Evolutionary conservation across 2,329 filamentous ascomycete species (phyloP), one percentile per base, ranked within the genome.

Genomic region (Fusarium lateritium): DNA sequence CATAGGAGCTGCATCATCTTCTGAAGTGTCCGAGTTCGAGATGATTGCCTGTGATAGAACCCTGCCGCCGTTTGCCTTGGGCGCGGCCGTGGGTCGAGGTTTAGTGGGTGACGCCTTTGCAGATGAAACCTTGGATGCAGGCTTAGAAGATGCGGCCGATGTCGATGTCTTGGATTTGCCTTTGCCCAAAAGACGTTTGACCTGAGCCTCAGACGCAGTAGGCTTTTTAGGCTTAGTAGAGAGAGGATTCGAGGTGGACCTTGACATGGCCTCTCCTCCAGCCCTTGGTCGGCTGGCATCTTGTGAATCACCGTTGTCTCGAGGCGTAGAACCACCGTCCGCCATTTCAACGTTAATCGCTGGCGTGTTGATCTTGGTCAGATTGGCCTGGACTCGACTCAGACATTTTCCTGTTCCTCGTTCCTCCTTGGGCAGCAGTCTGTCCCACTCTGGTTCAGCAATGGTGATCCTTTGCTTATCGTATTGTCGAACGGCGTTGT

Each of bases 391-490:
- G 10, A 91, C 78, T 70, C 86, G 88, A 78, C 89, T 91, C 34
- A 91, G 78, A 51, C 85, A 86, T 51, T 86, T 89, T 53, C 88
- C 88, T 65, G 80, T 80, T 53, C 86, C 87, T 51, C 89, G 82
- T 56, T 91, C 87, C 46, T 85, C 82, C 66, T 81, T 83, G 7
- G 86, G 84, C 13, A 90, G 79, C n/a, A 91, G 79, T 67, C 82
- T 84, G 72, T 91, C 86, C 89, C 89, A 91, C 53, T 88, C 83
- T 0, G 84, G 83, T 59, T 90, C 88, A 2, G 83, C 83, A 3
- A 84, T 79, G 8, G 84, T 85, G 31, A 91, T 69, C 38, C 89
- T 82, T 76, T 86, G 83, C 75, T 85, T 87, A 76, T 91, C 89
- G 67, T 86, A 91, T 55, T 84, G 80, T 62, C 82, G 84, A 59